Evolutionary conservation across 2,329 filamentous ascomycete species (phyloP), one percentile per base, ranked within the genome.

Genomic region (Lachnellula hyalina): DNA sequence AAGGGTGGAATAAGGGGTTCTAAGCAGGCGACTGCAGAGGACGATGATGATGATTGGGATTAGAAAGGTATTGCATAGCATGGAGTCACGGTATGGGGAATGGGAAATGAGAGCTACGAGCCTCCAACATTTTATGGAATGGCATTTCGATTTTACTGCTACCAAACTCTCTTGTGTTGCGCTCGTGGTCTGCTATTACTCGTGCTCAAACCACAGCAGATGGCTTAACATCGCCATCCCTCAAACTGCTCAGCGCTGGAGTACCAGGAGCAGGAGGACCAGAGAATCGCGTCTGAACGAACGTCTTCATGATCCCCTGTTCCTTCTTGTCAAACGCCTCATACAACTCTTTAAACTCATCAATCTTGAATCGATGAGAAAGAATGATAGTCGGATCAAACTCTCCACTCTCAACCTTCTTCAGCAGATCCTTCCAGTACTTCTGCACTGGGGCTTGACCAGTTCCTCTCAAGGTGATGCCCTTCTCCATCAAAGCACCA

Each of bases 341-440:
- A 64, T 89, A 89, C 1, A 87, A 74, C 64, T 83, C 81, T 55
- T 82, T 83, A 55, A 87, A 78, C 62, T 92, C 87, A 59, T 93
- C 87, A 3, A 95, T 77, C 25, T 80, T 78, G 54, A 90, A 82
- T 11, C 90, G 84, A 70, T 95, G 90, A 3, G 85, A 88, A 1
- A 95, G 75, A 87, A 95, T 95, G 67, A 88, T 84, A 28, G 86
- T 71, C 0, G 89, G 89, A 56, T 95, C 84, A 45, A 95, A 82
- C 59, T 85, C 78, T 32, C 83, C 83, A 23, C 75, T 76, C 64
- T 85, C 79, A 59, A 95, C 86, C 70, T 75, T 73, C 59, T 80
- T 73, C 47, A 93, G 75, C 21, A 95, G 75, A 2, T 87, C 80
- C 28, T 90, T 77, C 90, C 89, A 95, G 74, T 95, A 94, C 64